These are phyloP conservation scores for Phanerodontia chrysosporium DNA, from an alignment of 768 basidiomycete genomes.

Conservation along the genomic window DNA sequence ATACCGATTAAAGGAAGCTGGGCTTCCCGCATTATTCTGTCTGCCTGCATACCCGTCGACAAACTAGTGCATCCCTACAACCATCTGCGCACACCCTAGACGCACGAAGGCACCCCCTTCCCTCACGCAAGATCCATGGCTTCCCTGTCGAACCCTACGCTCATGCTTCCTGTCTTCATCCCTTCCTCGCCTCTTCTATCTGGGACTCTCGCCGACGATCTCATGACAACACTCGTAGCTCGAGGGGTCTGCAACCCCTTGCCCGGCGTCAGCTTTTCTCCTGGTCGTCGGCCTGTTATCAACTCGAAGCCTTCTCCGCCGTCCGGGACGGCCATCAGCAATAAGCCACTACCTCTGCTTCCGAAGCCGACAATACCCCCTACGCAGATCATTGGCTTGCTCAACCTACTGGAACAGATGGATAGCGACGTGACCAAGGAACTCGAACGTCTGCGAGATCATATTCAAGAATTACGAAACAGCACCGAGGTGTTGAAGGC, in stretches of 20 bases:
- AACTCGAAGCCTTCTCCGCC: background rate
- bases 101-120: too few species aligned
- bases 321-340: too few species aligned
- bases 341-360: constrained; percentile 8
- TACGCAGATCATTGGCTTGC: constrained; percentile 25
- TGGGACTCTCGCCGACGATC: constrained; percentile 14
- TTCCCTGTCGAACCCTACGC: constrained; percentile 5
- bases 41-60: too few species aligned
- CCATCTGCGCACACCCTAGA: too few species aligned
- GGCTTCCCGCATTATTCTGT: background rate
- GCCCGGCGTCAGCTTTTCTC: constrained; percentile 13
- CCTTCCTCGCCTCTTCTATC: constrained; percentile 29
- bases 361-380: constrained; percentile 19
- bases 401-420: constrained; percentile 31
- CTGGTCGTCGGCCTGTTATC: background rate
- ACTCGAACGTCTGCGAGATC: constrained; percentile 23
- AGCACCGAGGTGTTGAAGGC: constrained; percentile 15
- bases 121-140: constrained; percentile 2
- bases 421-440: constrained; percentile 30
- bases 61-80: too few species aligned
- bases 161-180: constrained; percentile 24
- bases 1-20: too few species aligned
- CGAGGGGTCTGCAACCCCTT: constrained; percentile 14
- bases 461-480: constrained; percentile 22
- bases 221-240: constrained; percentile 16